Conservation (phyloP, 371 early-diverging fungal species). For the Circinella umbellata region DNA sequence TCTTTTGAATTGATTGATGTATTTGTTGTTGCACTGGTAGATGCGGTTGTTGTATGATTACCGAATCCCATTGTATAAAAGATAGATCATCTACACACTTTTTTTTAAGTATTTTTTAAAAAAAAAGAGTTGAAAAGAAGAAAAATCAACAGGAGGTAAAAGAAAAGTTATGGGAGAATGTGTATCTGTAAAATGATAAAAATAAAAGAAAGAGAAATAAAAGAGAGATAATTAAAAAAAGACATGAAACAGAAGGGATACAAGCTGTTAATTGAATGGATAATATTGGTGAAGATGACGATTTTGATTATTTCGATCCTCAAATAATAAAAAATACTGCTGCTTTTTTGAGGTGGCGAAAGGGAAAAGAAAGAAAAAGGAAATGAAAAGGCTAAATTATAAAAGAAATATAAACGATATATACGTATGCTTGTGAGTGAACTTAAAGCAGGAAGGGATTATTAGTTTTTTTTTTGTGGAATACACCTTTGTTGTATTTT, state of each 20-base stretch:
- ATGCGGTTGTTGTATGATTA: slow-evolving; percentile 13
- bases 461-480: neutral
- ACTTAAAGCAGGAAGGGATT: neutral
- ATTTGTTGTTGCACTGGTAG: slow-evolving; percentile 2
- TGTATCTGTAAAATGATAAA: neutral
- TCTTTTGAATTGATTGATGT: slow-evolving; percentile 15
- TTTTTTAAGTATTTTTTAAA: neutral
- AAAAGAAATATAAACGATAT: slow-evolving; percentile 12
- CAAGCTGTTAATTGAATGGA: neutral
- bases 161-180: neutral
- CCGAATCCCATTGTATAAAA: slow-evolving; percentile 16
- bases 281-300: neutral
- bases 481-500: neutral
- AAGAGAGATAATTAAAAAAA: neutral
- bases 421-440: neutral
- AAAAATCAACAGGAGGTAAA: neutral
- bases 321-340: neutral
- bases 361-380: slow-evolving; percentile 17
- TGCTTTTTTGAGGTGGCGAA: neutral
- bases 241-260: slow-evolving; percentile 11
- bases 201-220: neutral
- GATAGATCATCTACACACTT: slow-evolving; percentile 1
- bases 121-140: neutral
- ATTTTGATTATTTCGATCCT: neutral
- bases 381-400: neutral